Evolutionary conservation across 1,139 yeast species (phyloP).

Genomic region (Pichia sp.): DNA sequence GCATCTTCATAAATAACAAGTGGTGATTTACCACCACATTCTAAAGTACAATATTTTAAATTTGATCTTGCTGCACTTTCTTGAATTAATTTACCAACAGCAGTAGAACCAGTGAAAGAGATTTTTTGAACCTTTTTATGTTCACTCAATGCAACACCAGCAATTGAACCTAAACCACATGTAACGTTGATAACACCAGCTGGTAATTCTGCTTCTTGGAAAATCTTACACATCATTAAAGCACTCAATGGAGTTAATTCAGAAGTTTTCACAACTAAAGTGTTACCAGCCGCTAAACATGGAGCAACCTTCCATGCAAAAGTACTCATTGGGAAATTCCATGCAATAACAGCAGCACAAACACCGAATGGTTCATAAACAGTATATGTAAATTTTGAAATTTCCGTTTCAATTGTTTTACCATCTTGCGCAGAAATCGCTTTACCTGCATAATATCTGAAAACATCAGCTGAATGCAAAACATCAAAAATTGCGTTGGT

Average conservation of each 20-base stretch:
- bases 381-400: slow-evolving; percentile 49
- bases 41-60: slow-evolving; percentile 52
- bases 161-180: slow-evolving; percentile 47
- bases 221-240: slow-evolving; percentile 40
- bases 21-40: slow-evolving; percentile 61
- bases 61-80: slow-evolving; percentile 46
- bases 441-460: slow-evolving; percentile 53
- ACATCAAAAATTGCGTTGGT: slow-evolving; percentile 39
- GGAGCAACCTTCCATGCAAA: slow-evolving; percentile 59
- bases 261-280: slow-evolving; percentile 48
- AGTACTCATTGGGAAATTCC: slow-evolving; percentile 58
- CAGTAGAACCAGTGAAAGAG: slow-evolving; percentile 54
- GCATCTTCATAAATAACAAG: slow-evolving; percentile 50
- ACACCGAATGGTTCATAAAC: slow-evolving; percentile 53
- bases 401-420: slow-evolving; percentile 44
- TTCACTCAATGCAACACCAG: slow-evolving; percentile 46
- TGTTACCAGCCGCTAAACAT: slow-evolving; percentile 57
- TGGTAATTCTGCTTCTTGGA: slow-evolving; percentile 51
- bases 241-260: slow-evolving; percentile 54
- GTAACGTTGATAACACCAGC: slow-evolving; percentile 51
- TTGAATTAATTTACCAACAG: slow-evolving; percentile 49
- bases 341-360: slow-evolving; percentile 58
- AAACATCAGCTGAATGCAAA: slow-evolving; percentile 43
- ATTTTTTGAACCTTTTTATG: slow-evolving; percentile 47
- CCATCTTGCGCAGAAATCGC: slow-evolving; percentile 46